A percentile compares a stretch with the other conserved stretches of the same genome.
phyloP scores from a whole-genome alignment of 2,329 filamentous ascomycete species.

The Incumbomyces delicatus region DNA sequence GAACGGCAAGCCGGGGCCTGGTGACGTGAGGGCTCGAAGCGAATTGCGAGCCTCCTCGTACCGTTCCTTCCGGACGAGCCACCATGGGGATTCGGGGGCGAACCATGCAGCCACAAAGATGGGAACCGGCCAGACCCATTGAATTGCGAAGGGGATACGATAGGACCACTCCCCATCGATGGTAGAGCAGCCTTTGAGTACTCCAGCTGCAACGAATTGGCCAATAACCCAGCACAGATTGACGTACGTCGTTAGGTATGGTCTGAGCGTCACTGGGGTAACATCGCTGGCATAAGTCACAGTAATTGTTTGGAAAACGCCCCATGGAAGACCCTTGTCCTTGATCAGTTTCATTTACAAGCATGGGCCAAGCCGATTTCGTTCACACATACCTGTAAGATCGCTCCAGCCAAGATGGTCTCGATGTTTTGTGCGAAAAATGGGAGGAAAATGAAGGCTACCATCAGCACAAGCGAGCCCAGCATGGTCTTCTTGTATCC shows the following conservation, averaged over 20 bases:
- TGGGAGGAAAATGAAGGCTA: conserved; percentile 26
- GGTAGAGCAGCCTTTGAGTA: conserved; percentile 26
- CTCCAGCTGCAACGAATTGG: conserved; percentile 24
- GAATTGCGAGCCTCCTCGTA: conserved; percentile 27
- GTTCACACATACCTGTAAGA: conserved; percentile 26
- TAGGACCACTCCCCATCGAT: conserved; percentile 28
- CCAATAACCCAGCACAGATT: conserved; percentile 34
- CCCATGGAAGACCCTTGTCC: conserved; percentile 39
- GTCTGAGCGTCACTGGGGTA: conserved; percentile 18
- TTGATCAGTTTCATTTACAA: neutral
- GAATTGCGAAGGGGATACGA: conserved; percentile 28
- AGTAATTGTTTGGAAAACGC: conserved; percentile 35
- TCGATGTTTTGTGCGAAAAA: conserved; percentile 30
- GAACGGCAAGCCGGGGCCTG: conserved; percentile 24
- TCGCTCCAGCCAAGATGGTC: conserved; percentile 24
- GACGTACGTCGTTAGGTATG: conserved; percentile 28
- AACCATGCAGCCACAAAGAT: conserved; percentile 34
- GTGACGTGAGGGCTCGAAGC: conserved; percentile 23
- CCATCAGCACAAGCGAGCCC: conserved; percentile 43
- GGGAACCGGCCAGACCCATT: conserved; percentile 44
- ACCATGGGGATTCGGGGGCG: conserved; percentile 31
- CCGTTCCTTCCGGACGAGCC: conserved; percentile 29
- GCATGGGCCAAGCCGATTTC: conserved; percentile 20
- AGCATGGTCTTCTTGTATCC: conserved; percentile 57
- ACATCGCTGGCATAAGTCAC: conserved; percentile 26